Evolutionary conservation across 2,329 filamentous ascomycete species (phyloP).

Genomic region (Madurella fahalii): DNA sequence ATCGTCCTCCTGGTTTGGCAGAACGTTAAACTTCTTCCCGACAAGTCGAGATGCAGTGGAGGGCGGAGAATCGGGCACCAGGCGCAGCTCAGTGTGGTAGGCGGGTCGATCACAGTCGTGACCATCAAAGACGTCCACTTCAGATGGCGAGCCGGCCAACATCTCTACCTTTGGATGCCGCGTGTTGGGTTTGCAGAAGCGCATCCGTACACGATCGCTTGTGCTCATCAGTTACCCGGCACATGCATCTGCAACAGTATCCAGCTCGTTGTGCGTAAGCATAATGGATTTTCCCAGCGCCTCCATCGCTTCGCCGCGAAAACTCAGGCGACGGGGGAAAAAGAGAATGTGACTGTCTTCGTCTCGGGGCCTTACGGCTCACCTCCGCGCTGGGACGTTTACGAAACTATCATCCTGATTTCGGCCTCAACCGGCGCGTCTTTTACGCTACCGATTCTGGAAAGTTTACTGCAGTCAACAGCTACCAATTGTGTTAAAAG

Average conservation of each 20-base stretch:
- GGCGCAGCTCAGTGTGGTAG: constrained; percentile 45
- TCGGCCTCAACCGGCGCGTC: constrained; percentile 61
- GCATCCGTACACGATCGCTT: constrained; percentile 61
- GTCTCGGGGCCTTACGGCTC: constrained; percentile 54
- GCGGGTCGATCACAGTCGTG: constrained; percentile 51
- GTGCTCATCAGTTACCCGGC: constrained; percentile 46
- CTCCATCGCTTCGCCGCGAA: constrained; percentile 46
- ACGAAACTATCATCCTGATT: constrained; percentile 56
- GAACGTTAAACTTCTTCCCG: constrained; percentile 45
- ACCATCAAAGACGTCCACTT: constrained; percentile 59
- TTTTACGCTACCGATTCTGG: constrained; percentile 56
- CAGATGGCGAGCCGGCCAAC: constrained; percentile 55
- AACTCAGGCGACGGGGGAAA: constrained; percentile 28
- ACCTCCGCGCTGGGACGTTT: constrained; percentile 54
- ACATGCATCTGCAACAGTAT: constrained; percentile 56
- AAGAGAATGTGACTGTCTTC: constrained; percentile 41
- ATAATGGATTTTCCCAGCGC: constrained; percentile 54
- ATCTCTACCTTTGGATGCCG: constrained; percentile 59
- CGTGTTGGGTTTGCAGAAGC: constrained; percentile 50
- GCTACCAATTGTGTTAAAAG: constrained; percentile 46
- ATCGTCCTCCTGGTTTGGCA: constrained; percentile 46
- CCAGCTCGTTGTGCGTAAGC: constrained; percentile 54
- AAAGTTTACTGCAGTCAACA: constrained; percentile 45
- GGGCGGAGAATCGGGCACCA: constrained; percentile 50
- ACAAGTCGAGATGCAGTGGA: constrained; percentile 43